phyloP scores from a whole-genome alignment of 306 rosid genomes.

The Fragaria nilgerrensis region DNA sequence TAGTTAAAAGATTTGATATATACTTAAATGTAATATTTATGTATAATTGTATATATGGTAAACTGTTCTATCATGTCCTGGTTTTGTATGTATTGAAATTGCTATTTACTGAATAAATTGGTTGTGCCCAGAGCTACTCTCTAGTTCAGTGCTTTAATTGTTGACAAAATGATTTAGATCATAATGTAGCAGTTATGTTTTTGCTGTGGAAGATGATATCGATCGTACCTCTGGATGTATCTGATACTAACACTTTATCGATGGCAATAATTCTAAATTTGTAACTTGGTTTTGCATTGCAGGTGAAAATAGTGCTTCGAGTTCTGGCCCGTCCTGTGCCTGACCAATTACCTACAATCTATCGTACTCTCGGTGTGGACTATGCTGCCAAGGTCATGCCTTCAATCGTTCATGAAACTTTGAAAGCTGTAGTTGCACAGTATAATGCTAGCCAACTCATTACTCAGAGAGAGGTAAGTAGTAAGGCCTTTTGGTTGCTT shows the following conservation, averaged over 20 bases:
- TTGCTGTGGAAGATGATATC: not conserved
- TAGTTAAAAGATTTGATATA: too few relatives aligned
- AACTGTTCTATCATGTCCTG: not conserved
- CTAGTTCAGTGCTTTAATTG: not conserved
- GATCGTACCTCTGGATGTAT: not conserved
- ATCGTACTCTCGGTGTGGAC: constrained; percentile 71
- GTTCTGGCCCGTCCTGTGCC: constrained; percentile 80
- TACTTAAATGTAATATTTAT: too few relatives aligned
- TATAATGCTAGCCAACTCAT: constrained; percentile 90
- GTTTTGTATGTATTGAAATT: not conserved
- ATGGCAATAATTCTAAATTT: not conserved
- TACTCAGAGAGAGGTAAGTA: constrained; percentile 83
- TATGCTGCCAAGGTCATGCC: constrained; percentile 71
- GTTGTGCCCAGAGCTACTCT: not conserved
- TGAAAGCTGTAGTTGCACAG: constrained; percentile 82
- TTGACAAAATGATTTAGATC: not conserved
- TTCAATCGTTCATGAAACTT: constrained; percentile 82
- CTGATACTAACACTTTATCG: not conserved
- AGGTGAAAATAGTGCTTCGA: constrained; percentile 81
- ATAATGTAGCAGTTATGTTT: not conserved
- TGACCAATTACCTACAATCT: constrained; percentile 59
- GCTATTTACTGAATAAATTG: not conserved
- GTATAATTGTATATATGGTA: not conserved
- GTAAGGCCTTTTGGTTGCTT: not conserved
- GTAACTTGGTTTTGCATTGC: constrained; percentile 20